phyloP scores from a whole-genome alignment of 305 asterid species.

The Petunia hybrid region DNA sequence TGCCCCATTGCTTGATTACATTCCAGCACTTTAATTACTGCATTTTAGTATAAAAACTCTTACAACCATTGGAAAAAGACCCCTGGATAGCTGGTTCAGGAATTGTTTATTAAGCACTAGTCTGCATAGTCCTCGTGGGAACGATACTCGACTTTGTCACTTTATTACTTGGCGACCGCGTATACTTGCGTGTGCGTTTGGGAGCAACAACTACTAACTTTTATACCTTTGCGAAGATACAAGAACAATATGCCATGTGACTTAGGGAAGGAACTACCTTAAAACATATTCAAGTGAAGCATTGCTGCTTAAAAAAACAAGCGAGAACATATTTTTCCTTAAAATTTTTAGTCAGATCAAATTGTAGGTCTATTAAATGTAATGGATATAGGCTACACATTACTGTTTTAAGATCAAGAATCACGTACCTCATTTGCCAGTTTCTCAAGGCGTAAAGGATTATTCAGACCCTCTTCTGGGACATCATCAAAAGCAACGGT shows the following conservation, averaged over 20 bases:
- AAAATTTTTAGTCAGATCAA: neutral
- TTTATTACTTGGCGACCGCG: too few relatives aligned
- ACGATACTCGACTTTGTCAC: too few relatives aligned
- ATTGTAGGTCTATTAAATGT: slow-evolving; percentile 6
- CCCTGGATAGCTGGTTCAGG: too few relatives aligned
- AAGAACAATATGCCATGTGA: neutral
- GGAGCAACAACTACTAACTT: neutral
- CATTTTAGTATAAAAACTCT: too few relatives aligned
- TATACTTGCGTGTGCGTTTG: too few relatives aligned
- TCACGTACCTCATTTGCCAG: slow-evolving; percentile 88
- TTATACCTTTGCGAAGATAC: neutral
- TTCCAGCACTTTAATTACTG: too few relatives aligned
- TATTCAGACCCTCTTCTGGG: slow-evolving; percentile 93
- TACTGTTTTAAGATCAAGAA: slow-evolving; percentile 25
- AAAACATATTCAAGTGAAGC: neutral
- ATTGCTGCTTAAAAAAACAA: neutral
- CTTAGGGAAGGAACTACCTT: neutral
- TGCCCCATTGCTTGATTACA: too few relatives aligned
- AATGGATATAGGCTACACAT: slow-evolving; percentile 16
- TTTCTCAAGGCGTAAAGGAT: slow-evolving; percentile 89
- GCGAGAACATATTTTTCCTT: neutral
- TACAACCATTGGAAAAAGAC: too few relatives aligned
- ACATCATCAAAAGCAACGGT: slow-evolving; percentile 92
- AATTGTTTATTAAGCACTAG: too few relatives aligned
- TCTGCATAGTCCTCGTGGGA: too few relatives aligned